Conservation (phyloP, 2,329 filamentous ascomycete species). For the Colletotrichum sp. region DNA sequence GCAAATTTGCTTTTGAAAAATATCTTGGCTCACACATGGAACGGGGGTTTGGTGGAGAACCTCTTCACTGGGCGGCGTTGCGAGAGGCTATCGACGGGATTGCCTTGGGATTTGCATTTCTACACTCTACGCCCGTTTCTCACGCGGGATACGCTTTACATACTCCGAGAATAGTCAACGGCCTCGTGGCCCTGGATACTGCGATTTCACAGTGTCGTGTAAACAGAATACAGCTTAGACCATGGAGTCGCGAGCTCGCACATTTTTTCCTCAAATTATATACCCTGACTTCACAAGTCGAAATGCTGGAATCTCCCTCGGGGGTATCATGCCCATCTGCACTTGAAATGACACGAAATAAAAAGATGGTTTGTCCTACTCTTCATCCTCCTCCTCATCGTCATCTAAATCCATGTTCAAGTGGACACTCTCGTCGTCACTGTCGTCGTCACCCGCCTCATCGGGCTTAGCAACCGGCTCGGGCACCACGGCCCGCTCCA, state of each 20-base stretch:
- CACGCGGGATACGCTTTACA: background rate
- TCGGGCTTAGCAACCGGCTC: conserved; percentile 18
- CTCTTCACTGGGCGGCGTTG: conserved; percentile 16
- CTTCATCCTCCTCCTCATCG: conserved; percentile 42
- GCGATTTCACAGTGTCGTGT: conserved; percentile 7
- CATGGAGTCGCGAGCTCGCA: background rate
- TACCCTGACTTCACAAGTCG: background rate
- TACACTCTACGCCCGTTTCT: background rate
- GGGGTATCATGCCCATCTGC: conserved; percentile 14
- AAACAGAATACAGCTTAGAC: conserved; percentile 6
- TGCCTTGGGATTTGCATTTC: background rate
- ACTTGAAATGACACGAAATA: background rate
- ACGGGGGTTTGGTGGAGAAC: background rate
- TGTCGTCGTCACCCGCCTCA: conserved; percentile 44
- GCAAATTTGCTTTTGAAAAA: background rate
- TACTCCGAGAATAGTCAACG: background rate
- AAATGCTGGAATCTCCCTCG: background rate
- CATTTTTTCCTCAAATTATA: background rate
- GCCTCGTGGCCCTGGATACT: conserved; percentile 16
- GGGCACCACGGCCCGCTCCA: background rate
- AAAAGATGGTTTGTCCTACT: background rate
- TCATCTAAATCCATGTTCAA: conserved; percentile 65
- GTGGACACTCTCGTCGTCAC: conserved; percentile 60
- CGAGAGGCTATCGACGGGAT: background rate
- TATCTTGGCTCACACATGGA: background rate